Percentiles rank a stretch among this genome's conserved stretches.
Conservation (phyloP, 2,329 filamentous ascomycete genomes). For the Xylaria sp. region DNA sequence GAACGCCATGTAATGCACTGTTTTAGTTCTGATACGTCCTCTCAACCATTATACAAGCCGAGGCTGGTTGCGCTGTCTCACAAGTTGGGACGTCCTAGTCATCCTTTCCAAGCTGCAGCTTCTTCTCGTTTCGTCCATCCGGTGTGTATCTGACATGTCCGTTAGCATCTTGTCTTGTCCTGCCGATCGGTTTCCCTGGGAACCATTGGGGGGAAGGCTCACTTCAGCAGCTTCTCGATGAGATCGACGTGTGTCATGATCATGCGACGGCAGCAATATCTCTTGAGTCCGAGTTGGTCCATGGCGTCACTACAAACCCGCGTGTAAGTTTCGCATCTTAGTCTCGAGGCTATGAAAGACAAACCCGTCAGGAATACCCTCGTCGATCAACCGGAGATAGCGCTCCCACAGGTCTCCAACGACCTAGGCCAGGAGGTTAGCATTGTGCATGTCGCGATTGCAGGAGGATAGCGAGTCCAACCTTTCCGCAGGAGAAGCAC, state of each 20-base stretch:
- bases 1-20: slow-evolving; percentile 32
- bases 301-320: slow-evolving; percentile 71
- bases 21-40: background rate
- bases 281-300: slow-evolving; percentile 86
- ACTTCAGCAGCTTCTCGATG: slow-evolving; percentile 97
- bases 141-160: slow-evolving; percentile 50
- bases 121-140: slow-evolving; percentile 59
- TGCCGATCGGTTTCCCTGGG: background rate
- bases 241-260: slow-evolving; percentile 99
- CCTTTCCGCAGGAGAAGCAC: slow-evolving; percentile 99
- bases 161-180: slow-evolving; percentile 14
- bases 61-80: slow-evolving; percentile 3
- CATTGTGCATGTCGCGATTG: slow-evolving; percentile 6
- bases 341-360: slow-evolving; percentile 27
- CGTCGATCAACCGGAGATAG: slow-evolving; percentile 83
- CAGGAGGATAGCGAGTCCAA: slow-evolving; percentile 37
- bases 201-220: slow-evolving; percentile 33
- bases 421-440: slow-evolving; percentile 55
- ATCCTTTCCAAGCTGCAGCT: slow-evolving; percentile 39
- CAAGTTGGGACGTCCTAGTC: slow-evolving; percentile 9
- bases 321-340: slow-evolving; percentile 25
- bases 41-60: background rate
- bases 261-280: slow-evolving; percentile 99
- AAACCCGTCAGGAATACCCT: slow-evolving; percentile 69
- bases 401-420: slow-evolving; percentile 96